phyloP scores from a whole-genome alignment of 495 filamentous ascomycete species.

The Trypethelium eluteriae region DNA sequence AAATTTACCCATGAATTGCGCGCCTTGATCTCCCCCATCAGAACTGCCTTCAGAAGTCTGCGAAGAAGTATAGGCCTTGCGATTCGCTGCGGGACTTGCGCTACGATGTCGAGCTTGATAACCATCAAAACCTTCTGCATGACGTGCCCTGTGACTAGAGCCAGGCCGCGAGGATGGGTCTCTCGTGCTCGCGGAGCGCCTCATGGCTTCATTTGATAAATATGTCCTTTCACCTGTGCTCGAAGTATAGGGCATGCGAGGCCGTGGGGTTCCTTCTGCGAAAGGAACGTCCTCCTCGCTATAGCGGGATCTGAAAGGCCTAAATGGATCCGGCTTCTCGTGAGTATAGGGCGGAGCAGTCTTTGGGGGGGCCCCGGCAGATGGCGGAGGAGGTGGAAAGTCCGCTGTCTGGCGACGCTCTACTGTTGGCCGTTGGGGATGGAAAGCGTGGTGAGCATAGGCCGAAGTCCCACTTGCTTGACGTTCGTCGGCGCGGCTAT shows the following conservation, averaged over 20 bases:
- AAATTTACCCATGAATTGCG: slow-evolving; percentile 12
- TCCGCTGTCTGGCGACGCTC: slow-evolving; percentile 16
- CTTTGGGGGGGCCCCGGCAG: slow-evolving; percentile 25
- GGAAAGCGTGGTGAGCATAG: slow-evolving; percentile 13
- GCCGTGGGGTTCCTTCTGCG: slow-evolving; percentile 39
- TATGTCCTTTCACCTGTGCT: slow-evolving; percentile 63
- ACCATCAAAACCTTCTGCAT: slow-evolving; percentile 10
- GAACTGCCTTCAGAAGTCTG: not conserved
- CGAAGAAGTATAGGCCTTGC: slow-evolving; percentile 2
- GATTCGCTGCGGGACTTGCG: slow-evolving; percentile 22
- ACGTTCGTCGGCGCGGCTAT: slow-evolving; percentile 29
- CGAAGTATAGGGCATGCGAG: slow-evolving; percentile 62
- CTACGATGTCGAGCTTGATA: slow-evolving; percentile 12
- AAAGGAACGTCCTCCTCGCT: slow-evolving; percentile 22
- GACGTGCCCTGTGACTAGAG: slow-evolving; percentile 8
- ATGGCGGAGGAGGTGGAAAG: slow-evolving; percentile 26
- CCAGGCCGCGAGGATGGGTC: slow-evolving; percentile 34
- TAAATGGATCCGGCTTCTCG: slow-evolving; percentile 42
- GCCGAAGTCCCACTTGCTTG: slow-evolving; percentile 16
- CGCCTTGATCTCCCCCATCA: slow-evolving; percentile 3
- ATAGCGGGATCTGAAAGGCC: slow-evolving; percentile 34
- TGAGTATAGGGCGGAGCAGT: slow-evolving; percentile 37
- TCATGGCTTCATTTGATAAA: slow-evolving; percentile 41
- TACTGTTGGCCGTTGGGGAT: slow-evolving; percentile 15
- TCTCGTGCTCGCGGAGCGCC: slow-evolving; percentile 42